These are phyloP conservation scores for Pyricularia pennisetigena DNA, from an alignment of 2,329 filamentous ascomycete species.

Conservation along the genomic window DNA sequence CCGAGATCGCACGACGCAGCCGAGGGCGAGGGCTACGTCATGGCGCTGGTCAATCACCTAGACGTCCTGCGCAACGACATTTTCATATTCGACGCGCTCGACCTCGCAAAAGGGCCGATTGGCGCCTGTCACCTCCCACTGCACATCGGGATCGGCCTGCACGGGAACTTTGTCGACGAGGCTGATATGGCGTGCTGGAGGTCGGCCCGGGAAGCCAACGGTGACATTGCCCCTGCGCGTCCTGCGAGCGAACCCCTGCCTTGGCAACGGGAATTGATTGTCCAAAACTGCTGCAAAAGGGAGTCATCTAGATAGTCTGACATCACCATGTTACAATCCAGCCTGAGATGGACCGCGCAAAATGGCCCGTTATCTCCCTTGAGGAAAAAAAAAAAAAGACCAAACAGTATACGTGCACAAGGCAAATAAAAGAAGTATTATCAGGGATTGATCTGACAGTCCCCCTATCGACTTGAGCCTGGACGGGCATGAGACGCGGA, in stretches of 20 bases:
- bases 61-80: constrained; percentile 33
- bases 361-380: too few species aligned
- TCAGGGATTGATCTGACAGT: background rate
- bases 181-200: constrained; percentile 32
- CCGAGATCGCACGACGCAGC: constrained; percentile 25
- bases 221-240: constrained; percentile 28
- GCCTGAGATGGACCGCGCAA: too few species aligned
- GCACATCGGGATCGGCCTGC: constrained; percentile 28
- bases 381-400: too few species aligned
- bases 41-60: constrained; percentile 34
- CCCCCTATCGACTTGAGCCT: background rate
- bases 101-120: constrained; percentile 26
- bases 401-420: too few species aligned
- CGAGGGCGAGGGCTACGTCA: constrained; percentile 41
- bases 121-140: constrained; percentile 29
- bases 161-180: constrained; percentile 32
- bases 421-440: background rate
- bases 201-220: constrained; percentile 19
- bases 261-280: constrained; percentile 21
- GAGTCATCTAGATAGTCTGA: background rate
- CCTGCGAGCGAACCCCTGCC: constrained; percentile 24
- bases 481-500: background rate
- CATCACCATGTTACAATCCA: background rate
- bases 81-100: constrained; percentile 30
- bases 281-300: too few species aligned